These are phyloP conservation scores for Pseudotsuga menziesii DNA, from an alignment of 75 land plant species.

Conservation along the genomic window DNA sequence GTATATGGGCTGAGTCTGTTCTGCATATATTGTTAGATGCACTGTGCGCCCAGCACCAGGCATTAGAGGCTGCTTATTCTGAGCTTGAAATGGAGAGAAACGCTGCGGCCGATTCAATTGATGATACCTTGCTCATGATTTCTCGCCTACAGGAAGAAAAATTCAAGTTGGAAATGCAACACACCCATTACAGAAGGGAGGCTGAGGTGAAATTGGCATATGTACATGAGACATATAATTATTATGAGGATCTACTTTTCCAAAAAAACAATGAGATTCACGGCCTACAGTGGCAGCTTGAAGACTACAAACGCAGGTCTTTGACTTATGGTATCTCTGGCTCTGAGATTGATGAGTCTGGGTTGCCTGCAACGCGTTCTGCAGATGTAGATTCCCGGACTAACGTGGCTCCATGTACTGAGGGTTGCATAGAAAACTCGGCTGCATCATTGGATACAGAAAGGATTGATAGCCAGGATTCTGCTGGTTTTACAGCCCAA, in stretches of 20 bases:
- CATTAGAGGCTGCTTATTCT: neutral
- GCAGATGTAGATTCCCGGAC: too few species aligned
- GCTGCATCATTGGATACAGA: neutral
- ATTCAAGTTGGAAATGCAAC: conserved; percentile 28
- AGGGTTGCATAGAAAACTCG: neutral
- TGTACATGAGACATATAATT: neutral
- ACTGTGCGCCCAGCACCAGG: conserved; percentile 5
- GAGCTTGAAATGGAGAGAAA: conserved; percentile 37
- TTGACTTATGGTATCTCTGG: neutral
- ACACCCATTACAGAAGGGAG: conserved; percentile 27
- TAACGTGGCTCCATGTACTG: neutral
- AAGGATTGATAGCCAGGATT: neutral
- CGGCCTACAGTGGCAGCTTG: neutral
- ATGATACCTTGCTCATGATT: conserved; percentile 49
- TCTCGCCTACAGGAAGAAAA: conserved; percentile 39
- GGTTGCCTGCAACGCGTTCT: neutral
- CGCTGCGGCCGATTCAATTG: conserved; percentile 31
- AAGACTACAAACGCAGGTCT: neutral
- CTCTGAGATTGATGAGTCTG: neutral
- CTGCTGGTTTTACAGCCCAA: neutral
- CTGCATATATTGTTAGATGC: neutral
- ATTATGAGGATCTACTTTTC: neutral
- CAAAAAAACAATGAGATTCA: neutral
- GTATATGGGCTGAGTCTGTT: neutral
- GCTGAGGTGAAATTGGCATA: conserved; percentile 15